These are phyloP conservation scores for Pseudogymnoascus sp. DNA, from an alignment of 2,329 filamentous ascomycete genomes.

Conservation along the genomic window DNA sequence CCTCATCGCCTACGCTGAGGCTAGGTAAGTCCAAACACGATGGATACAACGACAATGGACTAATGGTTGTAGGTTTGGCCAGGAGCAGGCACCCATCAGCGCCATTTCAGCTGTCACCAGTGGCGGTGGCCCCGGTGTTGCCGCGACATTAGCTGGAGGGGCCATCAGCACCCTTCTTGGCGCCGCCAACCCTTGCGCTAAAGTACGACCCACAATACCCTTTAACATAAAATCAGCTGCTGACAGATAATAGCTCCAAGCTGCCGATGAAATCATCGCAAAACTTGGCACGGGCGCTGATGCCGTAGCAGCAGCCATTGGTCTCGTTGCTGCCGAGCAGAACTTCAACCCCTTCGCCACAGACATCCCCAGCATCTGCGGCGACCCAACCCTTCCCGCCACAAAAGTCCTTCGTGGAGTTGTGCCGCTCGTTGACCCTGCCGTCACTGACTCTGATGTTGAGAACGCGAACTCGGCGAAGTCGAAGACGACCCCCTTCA, in stretches of 20 bases:
- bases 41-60: neutral
- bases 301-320: constrained; percentile 54
- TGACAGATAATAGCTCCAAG: constrained; percentile 41
- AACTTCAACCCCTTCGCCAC: constrained; percentile 65
- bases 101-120: constrained; percentile 46
- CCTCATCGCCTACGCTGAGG: constrained; percentile 23
- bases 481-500: constrained; percentile 47
- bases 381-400: constrained; percentile 53
- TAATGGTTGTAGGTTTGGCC: constrained; percentile 43
- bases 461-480: constrained; percentile 54
- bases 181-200: constrained; percentile 59
- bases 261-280: constrained; percentile 57
- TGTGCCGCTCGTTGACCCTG: constrained; percentile 60
- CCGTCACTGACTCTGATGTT: constrained; percentile 46
- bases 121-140: constrained; percentile 52
- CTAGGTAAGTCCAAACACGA: constrained; percentile 21
- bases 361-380: constrained; percentile 55
- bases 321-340: constrained; percentile 60
- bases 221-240: neutral
- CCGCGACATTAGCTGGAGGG: constrained; percentile 55
- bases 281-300: constrained; percentile 52
- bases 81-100: constrained; percentile 53
- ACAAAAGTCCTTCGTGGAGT: constrained; percentile 58
- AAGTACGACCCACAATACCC: constrained; percentile 33
- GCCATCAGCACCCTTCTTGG: constrained; percentile 57